Conservation (phyloP, 2,329 filamentous ascomycete species). For the Curvularia sp. region DNA sequence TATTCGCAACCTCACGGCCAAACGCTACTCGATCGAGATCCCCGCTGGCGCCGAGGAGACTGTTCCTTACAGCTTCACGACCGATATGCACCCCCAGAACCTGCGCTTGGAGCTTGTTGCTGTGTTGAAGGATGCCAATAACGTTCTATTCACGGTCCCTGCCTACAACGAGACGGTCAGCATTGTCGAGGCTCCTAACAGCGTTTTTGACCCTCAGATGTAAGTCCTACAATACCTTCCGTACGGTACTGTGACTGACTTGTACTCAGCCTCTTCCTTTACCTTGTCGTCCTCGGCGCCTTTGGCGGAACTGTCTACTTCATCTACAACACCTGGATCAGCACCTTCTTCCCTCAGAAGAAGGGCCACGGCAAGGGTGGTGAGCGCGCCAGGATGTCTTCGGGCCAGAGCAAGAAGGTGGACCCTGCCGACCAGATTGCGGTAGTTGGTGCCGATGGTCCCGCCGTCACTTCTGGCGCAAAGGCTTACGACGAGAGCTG, state of each 20-base stretch:
- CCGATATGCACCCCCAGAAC: constrained; percentile 92
- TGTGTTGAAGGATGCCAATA: constrained; percentile 71
- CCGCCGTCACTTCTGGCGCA: constrained; percentile 71
- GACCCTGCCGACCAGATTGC: constrained; percentile 65
- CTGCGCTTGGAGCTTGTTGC: constrained; percentile 78
- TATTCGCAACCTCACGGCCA: constrained; percentile 83
- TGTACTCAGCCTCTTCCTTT: constrained; percentile 84
- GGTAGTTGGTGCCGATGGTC: constrained; percentile 73
- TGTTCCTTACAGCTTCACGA: constrained; percentile 82
- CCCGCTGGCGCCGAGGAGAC: constrained; percentile 77
- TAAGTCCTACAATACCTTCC: constrained; percentile 57
- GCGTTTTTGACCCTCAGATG: constrained; percentile 95
- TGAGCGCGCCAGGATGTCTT: constrained; percentile 69
- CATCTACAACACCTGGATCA: constrained; percentile 98
- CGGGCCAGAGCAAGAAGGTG: constrained; percentile 71
- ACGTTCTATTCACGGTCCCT: constrained; percentile 75
- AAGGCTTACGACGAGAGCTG: constrained; percentile 90
- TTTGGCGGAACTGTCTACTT: constrained; percentile 89
- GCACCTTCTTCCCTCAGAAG: constrained; percentile 91
- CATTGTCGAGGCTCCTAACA: constrained; percentile 88
- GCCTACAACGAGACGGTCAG: constrained; percentile 83
- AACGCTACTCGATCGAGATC: constrained; percentile 75
- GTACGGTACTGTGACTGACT: constrained; percentile 11
- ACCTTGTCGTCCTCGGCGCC: constrained; percentile 81
- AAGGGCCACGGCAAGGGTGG: constrained; percentile 64